Evolutionary conservation across 1,284 basidiomycete species (phyloP).

Genomic region (Leccinum huronense): DNA sequence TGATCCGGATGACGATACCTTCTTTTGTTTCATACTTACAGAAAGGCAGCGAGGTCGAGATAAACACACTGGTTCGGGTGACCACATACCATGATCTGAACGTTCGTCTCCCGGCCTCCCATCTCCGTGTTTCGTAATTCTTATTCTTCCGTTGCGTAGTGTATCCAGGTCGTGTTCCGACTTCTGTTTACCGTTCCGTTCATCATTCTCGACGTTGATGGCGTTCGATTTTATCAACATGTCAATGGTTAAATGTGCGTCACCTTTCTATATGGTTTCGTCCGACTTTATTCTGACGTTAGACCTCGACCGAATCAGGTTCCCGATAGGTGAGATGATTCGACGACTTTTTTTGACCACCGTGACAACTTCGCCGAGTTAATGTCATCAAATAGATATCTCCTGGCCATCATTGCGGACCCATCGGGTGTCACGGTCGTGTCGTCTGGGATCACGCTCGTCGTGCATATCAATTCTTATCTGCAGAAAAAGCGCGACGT

Average conservation of each 20-base stretch:
- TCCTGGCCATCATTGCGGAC: slow-evolving; percentile 55
- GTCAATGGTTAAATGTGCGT: slow-evolving; percentile 60
- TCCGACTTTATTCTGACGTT: background rate
- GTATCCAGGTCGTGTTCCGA: slow-evolving; percentile 66
- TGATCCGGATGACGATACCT: background rate
- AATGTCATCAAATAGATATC: slow-evolving; percentile 39
- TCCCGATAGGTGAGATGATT: slow-evolving; percentile 27
- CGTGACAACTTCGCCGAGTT: background rate
- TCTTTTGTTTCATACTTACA: slow-evolving; percentile 28
- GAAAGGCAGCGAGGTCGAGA: slow-evolving; percentile 55
- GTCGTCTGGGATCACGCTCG: slow-evolving; percentile 70
- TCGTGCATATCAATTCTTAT: slow-evolving; percentile 48
- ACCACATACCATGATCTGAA: slow-evolving; percentile 78
- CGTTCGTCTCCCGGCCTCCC: slow-evolving; percentile 41
- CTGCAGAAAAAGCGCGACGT: too few relatives aligned
- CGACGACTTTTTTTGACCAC: background rate
- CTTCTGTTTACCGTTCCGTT: slow-evolving; percentile 64
- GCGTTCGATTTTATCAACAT: slow-evolving; percentile 55
- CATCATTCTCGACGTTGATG: slow-evolving; percentile 64
- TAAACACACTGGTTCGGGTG: slow-evolving; percentile 61
- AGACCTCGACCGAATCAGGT: slow-evolving; percentile 25
- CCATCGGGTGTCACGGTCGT: slow-evolving; percentile 61
- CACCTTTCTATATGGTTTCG: background rate
- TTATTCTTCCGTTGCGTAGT: slow-evolving; percentile 38
- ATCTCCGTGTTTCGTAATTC: background rate